Evolutionary conservation across 2,329 filamentous ascomycete species (phyloP), one percentile per base, ranked within the genome.

Genomic region (Hypocreales sp.): DNA sequence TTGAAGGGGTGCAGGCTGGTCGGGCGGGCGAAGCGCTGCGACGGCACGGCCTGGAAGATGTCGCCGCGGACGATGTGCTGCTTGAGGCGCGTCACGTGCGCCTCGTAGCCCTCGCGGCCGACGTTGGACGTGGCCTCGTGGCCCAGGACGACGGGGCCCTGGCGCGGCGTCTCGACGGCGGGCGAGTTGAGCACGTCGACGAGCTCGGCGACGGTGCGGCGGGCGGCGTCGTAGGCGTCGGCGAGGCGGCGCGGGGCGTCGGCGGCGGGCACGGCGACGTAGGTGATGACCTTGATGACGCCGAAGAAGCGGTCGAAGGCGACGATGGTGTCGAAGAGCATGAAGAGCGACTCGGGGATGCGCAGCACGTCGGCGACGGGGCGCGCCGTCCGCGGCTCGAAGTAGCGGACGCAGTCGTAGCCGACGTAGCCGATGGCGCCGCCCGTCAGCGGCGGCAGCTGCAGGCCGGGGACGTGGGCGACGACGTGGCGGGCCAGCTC

Each of bases 41-140:
- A 94, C 2, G 90, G 90, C 11, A 98, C 90, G 1, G 84, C 83
- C 53, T 98, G 90, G 56, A 98, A 95, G 48, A 98, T 95, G 60
- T 95, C 84, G 40, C 90, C 90, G 35, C 71, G 67, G 41, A 72
- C 67, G 41, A 98, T 95, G 61, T 95, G 87, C 54, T 83, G 66
- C 61, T 95, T 95, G 33, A 98, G 64, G 25, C 58, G 63, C 15
- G 69, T 76, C 30, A 98, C 90, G 49, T 95, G 87, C n/a, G 56
- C 60, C 57, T 94, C 84, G 56, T 98, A 98, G 20, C 90, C 90
- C 24, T 67, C 62, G 35, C 69, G 79, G 13, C 90, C 90, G 40
- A 95, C 81, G 54, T 98, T 98, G 38, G 87, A 95, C 12, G 68
- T 80, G 52, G 90, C 93, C 43, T 87, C 65, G 42, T 84, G 73